Evolutionary conservation across 139 green algal species (phyloP).

Genomic region (Chlorella sorokiniana): DNA sequence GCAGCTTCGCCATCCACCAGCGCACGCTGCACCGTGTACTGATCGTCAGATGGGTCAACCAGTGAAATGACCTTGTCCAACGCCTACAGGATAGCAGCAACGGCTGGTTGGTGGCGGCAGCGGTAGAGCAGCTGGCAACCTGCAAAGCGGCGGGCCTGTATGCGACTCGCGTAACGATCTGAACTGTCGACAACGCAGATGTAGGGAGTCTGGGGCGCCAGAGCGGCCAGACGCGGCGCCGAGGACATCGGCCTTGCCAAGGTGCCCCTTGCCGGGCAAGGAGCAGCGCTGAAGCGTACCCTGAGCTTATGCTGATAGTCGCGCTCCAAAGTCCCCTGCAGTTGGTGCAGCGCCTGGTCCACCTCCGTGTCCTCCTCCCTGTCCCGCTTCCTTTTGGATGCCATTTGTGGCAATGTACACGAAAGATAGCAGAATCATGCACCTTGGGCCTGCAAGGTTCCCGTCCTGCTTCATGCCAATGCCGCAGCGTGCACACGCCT

Average conservation of each 20-base stretch:
- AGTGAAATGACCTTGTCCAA: slow-evolving; percentile 17
- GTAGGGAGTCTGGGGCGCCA: background rate
- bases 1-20: slow-evolving; percentile 27
- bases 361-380: background rate
- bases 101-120: too few relatives aligned
- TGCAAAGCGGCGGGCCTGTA: too few relatives aligned
- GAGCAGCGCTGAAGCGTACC: background rate
- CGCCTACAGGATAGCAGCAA: background rate
- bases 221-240: background rate
- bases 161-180: too few relatives aligned
- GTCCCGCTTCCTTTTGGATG: slow-evolving; percentile 17
- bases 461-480: too few relatives aligned
- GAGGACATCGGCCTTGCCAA: background rate
- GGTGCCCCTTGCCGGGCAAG: background rate
- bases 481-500: too few relatives aligned
- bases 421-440: too few relatives aligned
- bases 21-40: slow-evolving; percentile 18
- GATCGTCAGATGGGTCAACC: slow-evolving; percentile 21
- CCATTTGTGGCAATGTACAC: background rate
- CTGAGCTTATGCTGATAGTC: slow-evolving; percentile 33
- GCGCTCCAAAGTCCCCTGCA: slow-evolving; percentile 17
- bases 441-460: too few relatives aligned
- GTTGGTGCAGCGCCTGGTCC: slow-evolving; percentile 4
- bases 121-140: too few relatives aligned
- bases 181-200: background rate